These are phyloP conservation scores for Cinnamomum chago DNA, from an alignment of 164 flowering plant genomes.

Conservation along the genomic window DNA sequence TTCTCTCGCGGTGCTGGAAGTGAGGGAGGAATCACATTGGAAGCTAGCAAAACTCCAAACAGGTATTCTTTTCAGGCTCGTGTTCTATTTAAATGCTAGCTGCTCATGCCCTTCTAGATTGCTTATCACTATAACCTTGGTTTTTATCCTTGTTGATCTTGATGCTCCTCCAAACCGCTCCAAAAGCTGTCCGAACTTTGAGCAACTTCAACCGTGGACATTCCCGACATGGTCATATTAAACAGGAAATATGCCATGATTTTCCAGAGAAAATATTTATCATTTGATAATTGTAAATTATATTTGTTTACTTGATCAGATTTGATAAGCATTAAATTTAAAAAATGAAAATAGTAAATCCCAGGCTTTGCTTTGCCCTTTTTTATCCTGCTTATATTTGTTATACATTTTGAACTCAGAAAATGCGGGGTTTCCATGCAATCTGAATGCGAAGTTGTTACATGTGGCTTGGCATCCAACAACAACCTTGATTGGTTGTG, in stretches of 20 bases:
- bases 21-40: constrained; percentile 52
- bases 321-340: too few species aligned
- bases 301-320: too few species aligned
- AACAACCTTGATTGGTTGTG: constrained; percentile 59
- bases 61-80: constrained; percentile 33
- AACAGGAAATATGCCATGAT: background rate
- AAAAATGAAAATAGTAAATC: background rate
- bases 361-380: background rate
- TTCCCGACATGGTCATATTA: constrained; percentile 43
- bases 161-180: constrained; percentile 43
- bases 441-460: constrained; percentile 54
- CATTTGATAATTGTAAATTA: too few species aligned
- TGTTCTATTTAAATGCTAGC: constrained; percentile 1
- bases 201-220: constrained; percentile 83
- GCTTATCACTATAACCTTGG: background rate
- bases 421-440: constrained; percentile 24
- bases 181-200: constrained; percentile 78
- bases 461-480: constrained; percentile 83
- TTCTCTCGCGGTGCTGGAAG: constrained; percentile 44
- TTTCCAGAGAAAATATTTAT: background rate
- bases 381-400: background rate
- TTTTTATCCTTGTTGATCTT: background rate
- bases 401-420: constrained; percentile 14
- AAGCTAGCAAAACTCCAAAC: constrained; percentile 47
- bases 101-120: background rate